Evolutionary conservation across 2,329 filamentous ascomycete genomes (phyloP).

Genomic region (Cercospora janseana): DNA sequence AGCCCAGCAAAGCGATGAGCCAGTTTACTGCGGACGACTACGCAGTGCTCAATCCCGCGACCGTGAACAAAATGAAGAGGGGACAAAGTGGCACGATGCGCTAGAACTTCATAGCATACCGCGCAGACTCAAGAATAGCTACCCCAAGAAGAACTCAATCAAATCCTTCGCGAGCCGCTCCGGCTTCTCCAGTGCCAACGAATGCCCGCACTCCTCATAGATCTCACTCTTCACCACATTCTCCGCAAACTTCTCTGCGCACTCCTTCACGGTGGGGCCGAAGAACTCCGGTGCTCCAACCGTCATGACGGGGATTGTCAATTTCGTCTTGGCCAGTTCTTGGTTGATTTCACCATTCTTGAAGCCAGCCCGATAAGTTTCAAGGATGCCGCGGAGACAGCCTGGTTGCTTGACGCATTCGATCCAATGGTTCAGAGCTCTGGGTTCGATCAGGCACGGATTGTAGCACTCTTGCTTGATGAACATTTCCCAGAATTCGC

Average conservation of each 20-base stretch:
- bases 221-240: constrained; percentile 35
- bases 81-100: no score
- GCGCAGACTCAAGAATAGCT: not conserved
- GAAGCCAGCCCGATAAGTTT: constrained; percentile 38
- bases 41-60: no score
- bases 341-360: constrained; percentile 37
- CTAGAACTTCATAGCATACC: no score
- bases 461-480: constrained; percentile 45
- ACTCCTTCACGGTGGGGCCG: constrained; percentile 35
- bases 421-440: constrained; percentile 37
- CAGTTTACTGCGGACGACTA: no score
- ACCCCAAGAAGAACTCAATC: constrained; percentile 30
- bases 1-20: no score
- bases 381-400: constrained; percentile 37
- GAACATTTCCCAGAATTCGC: constrained; percentile 43
- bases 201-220: constrained; percentile 40
- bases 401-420: constrained; percentile 37
- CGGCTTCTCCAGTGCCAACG: constrained; percentile 39
- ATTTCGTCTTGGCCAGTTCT: constrained; percentile 32
- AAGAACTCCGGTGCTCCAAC: constrained; percentile 41
- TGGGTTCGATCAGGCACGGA: constrained; percentile 38
- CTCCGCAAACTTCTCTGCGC: constrained; percentile 34
- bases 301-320: constrained; percentile 37
- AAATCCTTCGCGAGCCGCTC: constrained; percentile 32
- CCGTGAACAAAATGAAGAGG: no score